A percentile compares a stretch with the other conserved stretches of the same genome.
Evolutionary conservation across 768 basidiomycete genomes (phyloP).

Genomic region (Mycena olivaceomarginata): DNA sequence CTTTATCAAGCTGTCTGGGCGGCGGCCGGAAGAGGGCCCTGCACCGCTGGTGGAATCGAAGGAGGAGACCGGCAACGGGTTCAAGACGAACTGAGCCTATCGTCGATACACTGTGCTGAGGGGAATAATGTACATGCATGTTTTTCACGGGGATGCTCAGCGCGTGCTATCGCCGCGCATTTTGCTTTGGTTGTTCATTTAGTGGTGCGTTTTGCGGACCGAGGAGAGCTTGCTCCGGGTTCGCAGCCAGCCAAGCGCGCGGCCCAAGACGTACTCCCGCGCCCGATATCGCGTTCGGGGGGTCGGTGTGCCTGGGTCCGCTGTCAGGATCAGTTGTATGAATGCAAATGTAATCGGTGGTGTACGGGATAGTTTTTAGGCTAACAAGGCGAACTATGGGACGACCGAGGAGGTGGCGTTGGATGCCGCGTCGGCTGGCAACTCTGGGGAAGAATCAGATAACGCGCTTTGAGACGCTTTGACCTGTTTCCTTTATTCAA

Average conservation of each 20-base stretch:
- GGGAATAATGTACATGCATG: conserved; percentile 1
- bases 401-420: conserved; percentile 12
- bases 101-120: conserved; percentile 10
- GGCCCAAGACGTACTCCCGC: background rate
- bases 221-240: conserved; percentile 43
- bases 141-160: conserved; percentile 26
- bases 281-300: conserved; percentile 1
- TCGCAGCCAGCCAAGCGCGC: conserved; percentile 23
- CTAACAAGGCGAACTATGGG: conserved; percentile 3
- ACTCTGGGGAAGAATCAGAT: background rate
- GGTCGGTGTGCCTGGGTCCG: conserved; percentile 22
- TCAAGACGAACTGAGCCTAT: conserved; percentile 18
- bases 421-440: background rate
- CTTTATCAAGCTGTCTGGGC: conserved; percentile 80
- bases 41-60: conserved; percentile 22
- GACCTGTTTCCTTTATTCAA: conserved; percentile 16
- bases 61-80: conserved; percentile 4
- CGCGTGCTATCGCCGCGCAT: conserved; percentile 23
- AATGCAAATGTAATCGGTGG: conserved; percentile 16
- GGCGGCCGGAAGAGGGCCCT: conserved; percentile 73
- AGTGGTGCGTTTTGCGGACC: conserved; percentile 55
- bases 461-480: conserved; percentile 14
- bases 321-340: background rate
- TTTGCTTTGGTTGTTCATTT: conserved; percentile 42
- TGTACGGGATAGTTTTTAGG: conserved; percentile 22